phyloP scores from a whole-genome alignment of 768 basidiomycete species.

The Panus rudis region DNA sequence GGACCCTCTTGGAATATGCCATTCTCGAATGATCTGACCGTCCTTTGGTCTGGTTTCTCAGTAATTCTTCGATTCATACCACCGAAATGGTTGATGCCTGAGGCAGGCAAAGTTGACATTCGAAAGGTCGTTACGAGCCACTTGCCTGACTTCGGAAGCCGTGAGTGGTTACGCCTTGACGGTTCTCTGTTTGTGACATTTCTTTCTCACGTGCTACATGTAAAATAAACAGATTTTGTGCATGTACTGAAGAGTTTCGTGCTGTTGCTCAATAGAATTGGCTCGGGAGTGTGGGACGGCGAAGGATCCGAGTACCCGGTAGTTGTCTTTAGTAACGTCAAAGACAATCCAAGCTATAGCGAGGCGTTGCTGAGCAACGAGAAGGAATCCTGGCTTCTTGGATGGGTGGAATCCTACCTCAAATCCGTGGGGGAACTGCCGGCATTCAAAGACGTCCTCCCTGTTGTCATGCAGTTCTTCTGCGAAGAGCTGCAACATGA shows the following conservation, averaged over 20 bases:
- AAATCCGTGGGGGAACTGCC: constrained; percentile 14
- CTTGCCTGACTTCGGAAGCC: constrained; percentile 48
- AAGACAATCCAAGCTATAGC: constrained; percentile 61
- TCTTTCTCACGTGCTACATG: neutral
- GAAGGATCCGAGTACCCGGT: constrained; percentile 70
- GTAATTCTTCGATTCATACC: constrained; percentile 50
- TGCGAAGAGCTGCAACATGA: constrained; percentile 80
- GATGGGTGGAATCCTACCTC: constrained; percentile 18
- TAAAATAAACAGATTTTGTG: constrained; percentile 58
- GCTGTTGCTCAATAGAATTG: constrained; percentile 52
- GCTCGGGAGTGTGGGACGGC: constrained; percentile 56
- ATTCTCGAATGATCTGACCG: constrained; percentile 32
- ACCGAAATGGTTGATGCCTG: constrained; percentile 29
- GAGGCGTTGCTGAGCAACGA: constrained; percentile 32
- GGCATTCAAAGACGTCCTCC: constrained; percentile 46
- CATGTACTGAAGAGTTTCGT: constrained; percentile 53
- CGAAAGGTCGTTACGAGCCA: constrained; percentile 54
- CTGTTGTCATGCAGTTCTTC: constrained; percentile 64
- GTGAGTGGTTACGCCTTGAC: constrained; percentile 36
- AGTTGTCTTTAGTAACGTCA: constrained; percentile 75
- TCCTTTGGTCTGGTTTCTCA: constrained; percentile 47
- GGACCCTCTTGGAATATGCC: constrained; percentile 6
- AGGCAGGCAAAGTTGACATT: constrained; percentile 39
- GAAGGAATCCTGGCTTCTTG: constrained; percentile 26
- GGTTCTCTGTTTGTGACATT: neutral